A percentile compares a stretch with the other conserved stretches of the same genome.
Evolutionary conservation across 495 filamentous ascomycete genomes (phyloP).

Genomic region (Aspergillus heteromorphus): DNA sequence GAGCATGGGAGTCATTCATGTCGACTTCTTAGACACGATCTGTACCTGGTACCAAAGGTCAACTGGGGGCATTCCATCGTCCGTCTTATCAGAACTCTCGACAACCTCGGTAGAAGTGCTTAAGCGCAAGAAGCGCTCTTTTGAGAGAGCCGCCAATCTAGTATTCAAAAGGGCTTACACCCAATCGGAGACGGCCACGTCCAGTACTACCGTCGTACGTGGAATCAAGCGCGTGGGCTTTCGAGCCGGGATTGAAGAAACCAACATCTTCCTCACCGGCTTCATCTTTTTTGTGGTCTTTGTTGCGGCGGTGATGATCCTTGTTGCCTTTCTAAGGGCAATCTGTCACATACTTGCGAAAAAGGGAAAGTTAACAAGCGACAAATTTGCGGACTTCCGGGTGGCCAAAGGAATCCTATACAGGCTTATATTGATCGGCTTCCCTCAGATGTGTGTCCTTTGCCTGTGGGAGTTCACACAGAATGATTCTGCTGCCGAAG

Average conservation of each 20-base stretch:
- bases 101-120: slow-evolving; percentile 48
- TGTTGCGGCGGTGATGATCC: slow-evolving; percentile 62
- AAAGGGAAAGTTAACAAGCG: slow-evolving; percentile 71
- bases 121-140: slow-evolving; percentile 31
- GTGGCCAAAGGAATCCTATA: slow-evolving; percentile 90
- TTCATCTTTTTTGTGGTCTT: slow-evolving; percentile 87
- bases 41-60: slow-evolving; percentile 94
- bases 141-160: slow-evolving; percentile 37
- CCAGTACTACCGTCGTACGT: slow-evolving; percentile 62
- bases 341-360: slow-evolving; percentile 68
- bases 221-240: slow-evolving; percentile 92
- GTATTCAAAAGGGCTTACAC: slow-evolving; percentile 46
- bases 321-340: slow-evolving; percentile 74
- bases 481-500: slow-evolving; percentile 78
- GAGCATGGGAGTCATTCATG: slow-evolving; percentile 92
- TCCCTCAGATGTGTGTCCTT: slow-evolving; percentile 85
- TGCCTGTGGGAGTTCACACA: slow-evolving; percentile 93
- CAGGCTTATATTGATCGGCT: slow-evolving; percentile 84
- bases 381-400: slow-evolving; percentile 91
- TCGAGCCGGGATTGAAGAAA: slow-evolving; percentile 74
- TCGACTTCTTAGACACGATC: slow-evolving; percentile 78
- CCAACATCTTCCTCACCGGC: slow-evolving; percentile 92
- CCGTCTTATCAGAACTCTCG: slow-evolving; percentile 63
- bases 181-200: slow-evolving; percentile 38
- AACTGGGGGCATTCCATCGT: slow-evolving; percentile 81